Evolutionary conservation across 2,329 filamentous ascomycete species (phyloP), one percentile per base, ranked within the genome.

Genomic region (Neofusicoccum kwambonambiense): DNA sequence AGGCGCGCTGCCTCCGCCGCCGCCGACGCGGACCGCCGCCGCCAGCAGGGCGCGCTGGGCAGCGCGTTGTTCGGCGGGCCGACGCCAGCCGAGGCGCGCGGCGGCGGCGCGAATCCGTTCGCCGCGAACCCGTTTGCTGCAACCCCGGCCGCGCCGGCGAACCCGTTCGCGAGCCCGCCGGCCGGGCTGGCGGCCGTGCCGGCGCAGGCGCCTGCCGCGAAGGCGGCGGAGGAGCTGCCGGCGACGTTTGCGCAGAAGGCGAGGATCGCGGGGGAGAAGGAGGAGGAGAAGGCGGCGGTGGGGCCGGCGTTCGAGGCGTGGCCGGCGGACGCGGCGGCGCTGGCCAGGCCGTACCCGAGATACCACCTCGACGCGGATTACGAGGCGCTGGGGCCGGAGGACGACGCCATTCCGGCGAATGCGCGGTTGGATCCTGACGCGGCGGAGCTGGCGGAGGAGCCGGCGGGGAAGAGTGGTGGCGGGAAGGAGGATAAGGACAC

Each of bases 351-450:
- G 0, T 98, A 93, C 77, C 90, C 92, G 0, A 80, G 85, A 35
- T 90, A 90, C 73, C 91, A 92, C 80, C 83, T 89, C 58, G 95
- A 98, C 70, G 94, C 94, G 60, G 94, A 97, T 73, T 96, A 92
- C 78, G 95, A 99, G 77, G 91, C 90, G 3, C 85, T 98, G 31
- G 91, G 92, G 67, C 73, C 87, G 69, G 78, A 78, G 9, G 78
- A 71, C 2, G 4, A 85, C 0, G 77, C 78, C 35, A 83, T 84
- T 49, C 83, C 79, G 3, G 74, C 79, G 41, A 81, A 80, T 45
- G 76, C 80, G 35, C 80, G 80, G 62, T 78, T 79, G 62, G 77
- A 78, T 50, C 72, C 79, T 22, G 76, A 71, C 34, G 75, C 73
- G 44, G 64, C 70, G 9, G 70, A 71, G 49, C 67, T 66, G 37